These are phyloP conservation scores for Trichoderma sp. DNA, from an alignment of 2,329 filamentous ascomycete species.

Conservation along the genomic window DNA sequence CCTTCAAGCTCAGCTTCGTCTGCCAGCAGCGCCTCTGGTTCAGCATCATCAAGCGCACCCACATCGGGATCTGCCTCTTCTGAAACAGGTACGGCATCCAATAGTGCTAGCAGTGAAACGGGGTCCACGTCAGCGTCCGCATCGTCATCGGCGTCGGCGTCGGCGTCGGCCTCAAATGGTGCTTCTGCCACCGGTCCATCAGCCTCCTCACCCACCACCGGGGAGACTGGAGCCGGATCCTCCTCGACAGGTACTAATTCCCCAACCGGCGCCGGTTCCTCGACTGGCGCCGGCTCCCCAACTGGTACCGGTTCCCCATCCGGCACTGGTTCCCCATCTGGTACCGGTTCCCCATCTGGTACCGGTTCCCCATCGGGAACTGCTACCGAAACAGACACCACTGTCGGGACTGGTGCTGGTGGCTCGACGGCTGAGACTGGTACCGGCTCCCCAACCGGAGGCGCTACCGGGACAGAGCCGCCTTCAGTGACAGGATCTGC, in stretches of 20 bases:
- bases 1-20: constrained; percentile 1
- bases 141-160: neutral
- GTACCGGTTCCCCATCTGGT: neutral
- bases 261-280: neutral
- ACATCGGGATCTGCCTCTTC: neutral
- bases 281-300: neutral
- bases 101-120: constrained; percentile 1
- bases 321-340: neutral
- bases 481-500: neutral
- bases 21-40: neutral
- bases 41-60: neutral
- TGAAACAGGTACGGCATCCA: constrained; percentile 1
- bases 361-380: neutral
- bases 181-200: neutral
- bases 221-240: neutral
- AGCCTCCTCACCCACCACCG: neutral
- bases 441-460: neutral
- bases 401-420: neutral
- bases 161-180: constrained; percentile 1
- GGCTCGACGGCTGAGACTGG: neutral
- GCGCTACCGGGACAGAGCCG: neutral
- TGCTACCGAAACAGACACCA: neutral
- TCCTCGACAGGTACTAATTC: constrained; percentile 6
- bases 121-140: neutral
- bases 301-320: neutral